These are phyloP conservation scores for Monsonia emarginata DNA, from an alignment of 441 rosid species.

Conservation along the genomic window DNA sequence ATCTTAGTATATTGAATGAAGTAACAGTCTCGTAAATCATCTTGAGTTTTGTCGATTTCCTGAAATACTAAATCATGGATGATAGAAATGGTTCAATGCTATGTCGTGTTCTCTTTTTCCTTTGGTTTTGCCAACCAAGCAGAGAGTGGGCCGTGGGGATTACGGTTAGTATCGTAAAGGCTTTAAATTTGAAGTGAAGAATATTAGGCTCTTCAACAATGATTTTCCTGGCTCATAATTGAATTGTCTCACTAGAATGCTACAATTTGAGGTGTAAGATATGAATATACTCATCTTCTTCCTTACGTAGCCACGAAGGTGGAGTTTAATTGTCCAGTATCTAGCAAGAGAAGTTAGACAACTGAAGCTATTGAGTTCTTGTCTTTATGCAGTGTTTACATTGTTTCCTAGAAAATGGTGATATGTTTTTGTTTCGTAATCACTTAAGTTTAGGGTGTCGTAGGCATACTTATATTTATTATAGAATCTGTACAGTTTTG, in stretches of 20 bases:
- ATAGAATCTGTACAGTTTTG: not conserved
- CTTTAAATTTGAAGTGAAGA: not conserved
- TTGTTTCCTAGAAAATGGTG: not conserved
- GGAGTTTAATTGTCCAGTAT: not conserved
- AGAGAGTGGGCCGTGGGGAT: not conserved
- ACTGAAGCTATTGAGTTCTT: not conserved
- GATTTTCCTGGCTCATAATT: not conserved
- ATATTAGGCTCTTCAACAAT: not conserved
- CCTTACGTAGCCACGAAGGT: too few species aligned
- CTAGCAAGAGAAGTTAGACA: constrained; percentile 1
- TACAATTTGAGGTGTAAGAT: not conserved
- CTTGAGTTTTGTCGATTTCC: not conserved
- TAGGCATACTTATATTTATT: not conserved
- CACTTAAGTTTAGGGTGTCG: not conserved
- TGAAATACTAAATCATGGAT: not conserved
- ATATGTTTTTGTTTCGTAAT: not conserved
- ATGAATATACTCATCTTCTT: not conserved
- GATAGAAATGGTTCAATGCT: not conserved
- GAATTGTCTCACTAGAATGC: not conserved
- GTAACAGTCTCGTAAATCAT: not conserved
- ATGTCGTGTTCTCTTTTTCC: not conserved
- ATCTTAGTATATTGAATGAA: too few species aligned
- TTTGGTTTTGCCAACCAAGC: not conserved
- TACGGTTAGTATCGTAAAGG: not conserved
- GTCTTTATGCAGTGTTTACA: not conserved